Conservation (phyloP, 2,329 filamentous ascomycete genomes). For the Monosporascus sp. region DNA sequence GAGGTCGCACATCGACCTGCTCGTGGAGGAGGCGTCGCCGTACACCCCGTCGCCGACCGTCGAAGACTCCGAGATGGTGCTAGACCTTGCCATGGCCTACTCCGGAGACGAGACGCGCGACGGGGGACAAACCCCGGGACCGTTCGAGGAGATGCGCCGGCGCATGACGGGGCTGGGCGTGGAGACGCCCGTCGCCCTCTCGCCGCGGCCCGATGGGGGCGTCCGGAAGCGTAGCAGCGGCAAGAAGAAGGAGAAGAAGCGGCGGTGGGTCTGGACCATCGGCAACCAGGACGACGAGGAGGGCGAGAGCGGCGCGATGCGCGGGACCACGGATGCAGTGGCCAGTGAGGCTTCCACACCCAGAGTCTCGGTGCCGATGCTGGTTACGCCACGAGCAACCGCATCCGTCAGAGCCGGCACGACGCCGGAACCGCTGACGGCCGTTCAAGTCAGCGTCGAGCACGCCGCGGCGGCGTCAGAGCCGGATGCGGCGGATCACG, state of each 20-base stretch:
- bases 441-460: slow-evolving; percentile 32
- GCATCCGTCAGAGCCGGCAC: slow-evolving; percentile 3
- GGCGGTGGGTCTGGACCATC: slow-evolving; percentile 63
- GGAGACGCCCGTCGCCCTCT: slow-evolving; percentile 34
- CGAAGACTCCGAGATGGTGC: slow-evolving; percentile 34
- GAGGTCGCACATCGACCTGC: slow-evolving; percentile 58
- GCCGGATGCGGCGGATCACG: slow-evolving; percentile 8
- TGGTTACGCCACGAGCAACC: slow-evolving; percentile 1
- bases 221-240: slow-evolving; percentile 46
- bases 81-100: slow-evolving; percentile 48
- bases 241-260: slow-evolving; percentile 48
- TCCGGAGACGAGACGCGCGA: slow-evolving; percentile 51
- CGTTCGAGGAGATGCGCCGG: slow-evolving; percentile 58
- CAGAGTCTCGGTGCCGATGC: slow-evolving; percentile 8
- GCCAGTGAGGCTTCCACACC: slow-evolving; percentile 22
- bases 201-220: slow-evolving; percentile 32
- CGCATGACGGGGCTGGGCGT: slow-evolving; percentile 46
- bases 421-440: slow-evolving; percentile 15
- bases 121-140: slow-evolving; percentile 57
- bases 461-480: slow-evolving; percentile 26
- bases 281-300: slow-evolving; percentile 41
- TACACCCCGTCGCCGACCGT: slow-evolving; percentile 33
- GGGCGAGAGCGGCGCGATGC: slow-evolving; percentile 37
- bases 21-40: slow-evolving; percentile 52
- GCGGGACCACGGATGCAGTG: slow-evolving; percentile 31